phyloP scores from a whole-genome alignment of 768 basidiomycete genomes.

The Psilocybe sp. region DNA sequence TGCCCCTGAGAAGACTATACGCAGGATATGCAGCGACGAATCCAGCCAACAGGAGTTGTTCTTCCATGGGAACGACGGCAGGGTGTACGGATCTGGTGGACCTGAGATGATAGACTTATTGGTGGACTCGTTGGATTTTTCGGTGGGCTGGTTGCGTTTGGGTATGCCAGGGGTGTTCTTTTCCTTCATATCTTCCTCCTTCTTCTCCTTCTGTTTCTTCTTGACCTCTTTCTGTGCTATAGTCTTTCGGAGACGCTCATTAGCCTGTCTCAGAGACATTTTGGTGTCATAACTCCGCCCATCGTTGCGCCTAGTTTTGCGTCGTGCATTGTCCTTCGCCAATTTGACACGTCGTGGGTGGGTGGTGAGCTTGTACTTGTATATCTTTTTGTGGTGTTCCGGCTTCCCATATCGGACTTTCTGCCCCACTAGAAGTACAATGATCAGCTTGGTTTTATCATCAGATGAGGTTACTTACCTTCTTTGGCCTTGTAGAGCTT shows the following conservation, averaged over 20 bases:
- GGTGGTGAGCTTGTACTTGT: conserved; percentile 7
- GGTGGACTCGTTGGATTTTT: no score
- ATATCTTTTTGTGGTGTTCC: conserved; percentile 10
- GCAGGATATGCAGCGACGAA: conserved; percentile 6
- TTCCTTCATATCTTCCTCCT: no score
- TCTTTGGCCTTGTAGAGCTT: no score
- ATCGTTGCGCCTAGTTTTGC: conserved; percentile 12
- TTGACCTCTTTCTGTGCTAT: no score
- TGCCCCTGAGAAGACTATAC: neutral
- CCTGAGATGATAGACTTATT: no score
- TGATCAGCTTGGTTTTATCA: no score
- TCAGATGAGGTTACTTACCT: no score
- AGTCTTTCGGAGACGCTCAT: no score
- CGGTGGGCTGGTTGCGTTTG: neutral
- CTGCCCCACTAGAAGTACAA: no score
- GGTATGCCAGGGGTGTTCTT: neutral
- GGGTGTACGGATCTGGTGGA: neutral
- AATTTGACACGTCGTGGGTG: conserved; percentile 8
- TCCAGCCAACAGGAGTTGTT: conserved; percentile 11
- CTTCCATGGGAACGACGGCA: conserved; percentile 6
- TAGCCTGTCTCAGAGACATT: no score
- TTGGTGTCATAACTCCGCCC: no score
- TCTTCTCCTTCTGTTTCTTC: no score
- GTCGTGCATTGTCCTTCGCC: conserved; percentile 13
- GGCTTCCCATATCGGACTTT: conserved; percentile 13